phyloP scores from a whole-genome alignment of 176 grass and related monocot genomes.

The Dendrocalamus sinicus region DNA sequence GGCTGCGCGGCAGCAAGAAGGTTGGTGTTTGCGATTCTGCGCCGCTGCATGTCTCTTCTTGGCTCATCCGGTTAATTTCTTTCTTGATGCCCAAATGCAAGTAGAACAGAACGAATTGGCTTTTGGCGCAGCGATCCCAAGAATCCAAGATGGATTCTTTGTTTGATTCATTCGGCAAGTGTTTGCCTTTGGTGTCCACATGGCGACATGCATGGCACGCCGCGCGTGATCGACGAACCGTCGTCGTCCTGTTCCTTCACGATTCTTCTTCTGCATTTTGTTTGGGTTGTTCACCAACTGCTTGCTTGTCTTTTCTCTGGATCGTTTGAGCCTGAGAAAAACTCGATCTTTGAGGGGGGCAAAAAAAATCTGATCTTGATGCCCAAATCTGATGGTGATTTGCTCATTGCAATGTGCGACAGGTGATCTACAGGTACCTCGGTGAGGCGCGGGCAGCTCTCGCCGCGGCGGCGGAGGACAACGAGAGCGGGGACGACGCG shows the following conservation, averaged over 20 bases:
- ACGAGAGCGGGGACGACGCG: constrained; percentile 39
- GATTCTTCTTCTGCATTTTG: neutral
- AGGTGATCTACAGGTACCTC: constrained; percentile 66
- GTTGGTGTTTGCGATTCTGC: constrained; percentile 29
- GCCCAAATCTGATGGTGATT: neutral
- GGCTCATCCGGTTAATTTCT: neutral
- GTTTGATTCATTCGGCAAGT: neutral
- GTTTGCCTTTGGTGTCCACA: neutral
- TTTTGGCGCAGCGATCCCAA: neutral
- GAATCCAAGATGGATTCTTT: neutral
- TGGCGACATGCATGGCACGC: constrained; percentile 8
- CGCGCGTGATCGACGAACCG: neutral
- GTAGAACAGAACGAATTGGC: constrained; percentile 1
- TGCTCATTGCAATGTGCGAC: neutral
- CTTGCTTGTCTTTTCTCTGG: neutral
- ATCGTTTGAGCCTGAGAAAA: neutral
- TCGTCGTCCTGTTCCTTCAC: neutral
- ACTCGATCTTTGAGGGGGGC: neutral
- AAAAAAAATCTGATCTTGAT: neutral
- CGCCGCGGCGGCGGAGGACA: constrained; percentile 18
- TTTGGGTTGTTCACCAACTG: neutral
- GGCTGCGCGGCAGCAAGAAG: constrained; percentile 76
- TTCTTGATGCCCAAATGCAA: neutral
- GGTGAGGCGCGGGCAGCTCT: constrained; percentile 60
- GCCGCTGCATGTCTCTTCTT: neutral